These are phyloP conservation scores for Fusarium torreyae DNA, from an alignment of 2,329 filamentous ascomycete species.

Conservation along the genomic window DNA sequence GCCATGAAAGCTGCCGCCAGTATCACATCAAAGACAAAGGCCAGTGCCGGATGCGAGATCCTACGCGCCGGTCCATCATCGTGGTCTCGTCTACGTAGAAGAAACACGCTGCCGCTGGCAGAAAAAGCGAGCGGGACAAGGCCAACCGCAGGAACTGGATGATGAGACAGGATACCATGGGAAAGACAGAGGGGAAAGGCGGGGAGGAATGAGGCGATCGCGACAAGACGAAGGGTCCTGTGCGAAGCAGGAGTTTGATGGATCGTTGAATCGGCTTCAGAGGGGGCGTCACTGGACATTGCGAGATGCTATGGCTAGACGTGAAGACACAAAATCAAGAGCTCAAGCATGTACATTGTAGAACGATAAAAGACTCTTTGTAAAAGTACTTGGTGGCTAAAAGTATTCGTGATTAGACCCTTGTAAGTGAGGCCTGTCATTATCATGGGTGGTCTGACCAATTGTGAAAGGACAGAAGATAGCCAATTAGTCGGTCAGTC, in stretches of 20 bases:
- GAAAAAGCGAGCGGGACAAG: conserved; percentile 59
- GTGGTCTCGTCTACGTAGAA: conserved; percentile 39
- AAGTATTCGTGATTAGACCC: conserved; percentile 39
- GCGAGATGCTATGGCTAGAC: not conserved
- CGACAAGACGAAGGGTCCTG: conserved; percentile 53
- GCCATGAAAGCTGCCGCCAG: conserved; percentile 57
- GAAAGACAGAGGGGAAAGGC: conserved; percentile 59
- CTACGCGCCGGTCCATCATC: conserved; percentile 10
- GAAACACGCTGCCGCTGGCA: conserved; percentile 46
- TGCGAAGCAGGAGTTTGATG: conserved; percentile 35
- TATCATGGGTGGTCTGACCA: conserved; percentile 38
- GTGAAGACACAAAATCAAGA: not conserved
- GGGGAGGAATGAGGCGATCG: conserved; percentile 56
- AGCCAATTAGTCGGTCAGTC: not conserved
- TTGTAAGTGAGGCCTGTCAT: conserved; percentile 39
- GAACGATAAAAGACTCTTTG: not conserved
- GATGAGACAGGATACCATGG: conserved; percentile 55
- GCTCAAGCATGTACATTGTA: conserved; percentile 3
- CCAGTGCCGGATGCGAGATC: conserved; percentile 51
- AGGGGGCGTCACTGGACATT: conserved; percentile 39
- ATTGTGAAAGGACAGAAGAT: conserved; percentile 16
- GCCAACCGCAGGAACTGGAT: conserved; percentile 57
- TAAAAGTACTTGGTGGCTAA: conserved; percentile 17
- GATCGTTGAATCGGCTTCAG: conserved; percentile 28
- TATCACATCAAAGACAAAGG: conserved; percentile 57